These are phyloP conservation scores for Funneliformis mosseae DNA, from an alignment of 192 early-diverging fungal species.

Conservation along the genomic window DNA sequence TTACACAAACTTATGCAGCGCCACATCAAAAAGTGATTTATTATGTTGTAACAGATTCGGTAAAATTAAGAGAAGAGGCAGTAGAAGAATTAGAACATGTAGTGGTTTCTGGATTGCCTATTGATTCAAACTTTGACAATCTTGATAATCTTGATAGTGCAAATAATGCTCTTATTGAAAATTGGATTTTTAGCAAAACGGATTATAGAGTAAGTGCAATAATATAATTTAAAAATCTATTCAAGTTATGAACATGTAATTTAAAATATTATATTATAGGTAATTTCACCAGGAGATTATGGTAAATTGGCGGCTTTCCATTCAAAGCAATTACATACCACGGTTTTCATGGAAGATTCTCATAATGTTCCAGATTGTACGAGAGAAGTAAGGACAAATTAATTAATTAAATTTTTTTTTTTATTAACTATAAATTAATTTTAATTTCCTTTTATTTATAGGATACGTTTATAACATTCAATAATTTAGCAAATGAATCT, in stretches of 20 bases:
- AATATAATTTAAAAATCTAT: background rate
- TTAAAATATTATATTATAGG: background rate
- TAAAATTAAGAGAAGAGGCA: constrained; percentile 42
- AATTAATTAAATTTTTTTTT: background rate
- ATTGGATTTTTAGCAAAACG: constrained; percentile 47
- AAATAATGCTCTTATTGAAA: constrained; percentile 47
- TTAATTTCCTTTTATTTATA: background rate
- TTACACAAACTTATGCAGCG: constrained; percentile 37
- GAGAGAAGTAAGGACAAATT: background rate
- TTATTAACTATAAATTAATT: background rate
- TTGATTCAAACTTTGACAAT: background rate
- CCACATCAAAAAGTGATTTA: constrained; percentile 42
- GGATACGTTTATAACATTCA: constrained; percentile 12
- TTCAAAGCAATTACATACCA: constrained; percentile 31
- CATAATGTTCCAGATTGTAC: background rate
- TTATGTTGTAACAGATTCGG: constrained; percentile 50
- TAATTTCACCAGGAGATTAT: constrained; percentile 34
- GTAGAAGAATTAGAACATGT: constrained; percentile 39
- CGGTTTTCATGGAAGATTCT: background rate
- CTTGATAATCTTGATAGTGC: constrained; percentile 36
- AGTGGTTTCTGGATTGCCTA: constrained; percentile 41
- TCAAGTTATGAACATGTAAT: background rate
- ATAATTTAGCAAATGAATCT: background rate
- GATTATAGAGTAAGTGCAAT: constrained; percentile 47
- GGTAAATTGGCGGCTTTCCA: constrained; percentile 50